phyloP scores from a whole-genome alignment of 495 filamentous ascomycete genomes.

The Xylaria telfairii region DNA sequence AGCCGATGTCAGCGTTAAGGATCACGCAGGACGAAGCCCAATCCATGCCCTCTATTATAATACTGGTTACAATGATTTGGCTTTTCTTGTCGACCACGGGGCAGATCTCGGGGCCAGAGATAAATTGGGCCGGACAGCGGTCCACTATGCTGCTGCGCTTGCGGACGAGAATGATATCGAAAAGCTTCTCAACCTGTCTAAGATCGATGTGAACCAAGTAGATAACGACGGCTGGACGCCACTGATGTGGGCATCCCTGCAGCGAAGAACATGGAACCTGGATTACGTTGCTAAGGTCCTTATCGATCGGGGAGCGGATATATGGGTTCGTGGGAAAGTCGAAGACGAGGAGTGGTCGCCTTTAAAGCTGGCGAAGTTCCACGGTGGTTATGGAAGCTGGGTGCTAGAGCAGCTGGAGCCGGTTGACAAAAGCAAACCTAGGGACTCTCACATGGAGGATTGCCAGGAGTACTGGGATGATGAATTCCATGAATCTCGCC shows the following conservation, averaged over 20 bases:
- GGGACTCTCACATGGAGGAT: not conserved
- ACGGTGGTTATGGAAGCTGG: conserved; percentile 2
- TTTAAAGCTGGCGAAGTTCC: not conserved
- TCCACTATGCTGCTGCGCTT: not conserved
- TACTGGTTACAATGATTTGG: not conserved
- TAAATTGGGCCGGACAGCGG: not conserved
- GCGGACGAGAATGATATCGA: not conserved
- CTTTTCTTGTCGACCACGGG: not conserved
- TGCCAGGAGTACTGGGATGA: not conserved
- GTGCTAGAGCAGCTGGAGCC: not conserved
- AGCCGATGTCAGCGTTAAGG: not conserved
- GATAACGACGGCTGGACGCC: conserved; percentile 3
- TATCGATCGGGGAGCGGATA: not conserved
- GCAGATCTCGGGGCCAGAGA: not conserved
- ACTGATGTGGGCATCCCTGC: not conserved
- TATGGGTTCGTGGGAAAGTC: conserved; percentile 2
- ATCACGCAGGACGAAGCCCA: not conserved
- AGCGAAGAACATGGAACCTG: conserved; percentile 6
- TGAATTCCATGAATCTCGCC: not conserved
- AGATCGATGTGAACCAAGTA: not conserved
- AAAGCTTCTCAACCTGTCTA: not conserved
- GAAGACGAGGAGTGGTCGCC: conserved; percentile 7
- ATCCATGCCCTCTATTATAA: not conserved
- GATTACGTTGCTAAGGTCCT: conserved; percentile 5
- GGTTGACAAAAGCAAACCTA: not conserved